These are phyloP conservation scores for Tilletia setariae DNA, from an alignment of 1,284 basidiomycete genomes.

Conservation along the genomic window DNA sequence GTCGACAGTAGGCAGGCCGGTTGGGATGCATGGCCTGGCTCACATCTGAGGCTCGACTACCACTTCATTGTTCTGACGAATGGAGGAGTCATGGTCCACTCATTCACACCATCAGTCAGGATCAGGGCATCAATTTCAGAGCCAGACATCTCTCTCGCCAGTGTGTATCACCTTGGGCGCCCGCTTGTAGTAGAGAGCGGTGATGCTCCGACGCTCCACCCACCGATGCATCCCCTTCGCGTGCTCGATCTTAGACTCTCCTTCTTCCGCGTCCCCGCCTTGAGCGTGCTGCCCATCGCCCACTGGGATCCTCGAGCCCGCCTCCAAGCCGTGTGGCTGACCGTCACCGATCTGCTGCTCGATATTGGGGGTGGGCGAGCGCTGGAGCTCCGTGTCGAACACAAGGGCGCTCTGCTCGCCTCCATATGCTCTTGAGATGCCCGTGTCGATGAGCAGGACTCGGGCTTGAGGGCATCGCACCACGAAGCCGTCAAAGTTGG, in stretches of 20 bases:
- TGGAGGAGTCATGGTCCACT: no score
- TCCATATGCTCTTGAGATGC: slow-evolving; percentile 47
- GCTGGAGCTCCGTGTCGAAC: slow-evolving; percentile 33
- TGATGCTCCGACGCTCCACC: slow-evolving; percentile 19
- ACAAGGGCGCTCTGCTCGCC: slow-evolving; percentile 46
- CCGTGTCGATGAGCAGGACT: slow-evolving; percentile 50
- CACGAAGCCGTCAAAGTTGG: slow-evolving; percentile 45
- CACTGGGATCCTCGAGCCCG: slow-evolving; percentile 12
- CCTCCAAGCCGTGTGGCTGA: not conserved
- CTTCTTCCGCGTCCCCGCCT: not conserved
- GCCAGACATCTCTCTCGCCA: slow-evolving; percentile 12
- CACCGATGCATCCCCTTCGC: slow-evolving; percentile 13
- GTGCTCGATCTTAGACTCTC: slow-evolving; percentile 2
- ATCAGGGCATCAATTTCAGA: not conserved
- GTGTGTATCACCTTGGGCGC: slow-evolving; percentile 27
- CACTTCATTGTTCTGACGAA: not conserved
- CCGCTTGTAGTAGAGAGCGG: slow-evolving; percentile 31
- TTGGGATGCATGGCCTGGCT: no score
- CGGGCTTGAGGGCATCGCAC: slow-evolving; percentile 28
- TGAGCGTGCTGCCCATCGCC: not conserved
- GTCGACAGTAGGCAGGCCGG: no score
- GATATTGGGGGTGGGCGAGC: not conserved
- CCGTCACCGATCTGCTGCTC: not conserved
- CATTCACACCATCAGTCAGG: not conserved
- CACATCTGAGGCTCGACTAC: not conserved